phyloP scores from a whole-genome alignment of 2,329 filamentous ascomycete species.

The Fusarium haematococcum region DNA sequence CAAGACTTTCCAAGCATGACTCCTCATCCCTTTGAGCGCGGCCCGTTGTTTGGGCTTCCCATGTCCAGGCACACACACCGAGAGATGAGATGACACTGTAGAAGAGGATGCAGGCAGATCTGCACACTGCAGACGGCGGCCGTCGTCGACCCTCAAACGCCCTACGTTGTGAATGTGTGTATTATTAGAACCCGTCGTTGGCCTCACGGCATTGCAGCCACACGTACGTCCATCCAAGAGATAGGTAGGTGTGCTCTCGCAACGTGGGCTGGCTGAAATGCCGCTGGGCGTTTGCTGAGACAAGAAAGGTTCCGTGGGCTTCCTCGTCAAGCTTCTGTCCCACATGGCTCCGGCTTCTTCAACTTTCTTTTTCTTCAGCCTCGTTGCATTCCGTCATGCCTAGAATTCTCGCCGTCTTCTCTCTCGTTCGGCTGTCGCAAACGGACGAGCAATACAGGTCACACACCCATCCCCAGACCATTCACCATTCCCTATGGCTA shows the following conservation, averaged over 20 bases:
- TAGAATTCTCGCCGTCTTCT: not conserved
- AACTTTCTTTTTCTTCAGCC: constrained; percentile 18
- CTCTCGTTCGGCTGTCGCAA: not conserved
- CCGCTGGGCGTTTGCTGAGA: not conserved
- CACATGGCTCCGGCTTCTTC: constrained; percentile 11
- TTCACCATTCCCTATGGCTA: not conserved
- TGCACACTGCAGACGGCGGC: not conserved
- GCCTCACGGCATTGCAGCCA: constrained; percentile 10
- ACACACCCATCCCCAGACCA: not conserved
- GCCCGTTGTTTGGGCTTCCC: constrained; percentile 18
- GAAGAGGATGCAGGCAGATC: not conserved
- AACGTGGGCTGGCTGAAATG: constrained; percentile 4
- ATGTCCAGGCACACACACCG: not conserved
- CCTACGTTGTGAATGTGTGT: not conserved
- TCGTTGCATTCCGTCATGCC: not conserved
- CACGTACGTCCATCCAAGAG: not conserved
- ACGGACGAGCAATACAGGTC: not conserved
- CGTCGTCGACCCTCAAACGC: not conserved
- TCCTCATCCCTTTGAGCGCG: not conserved
- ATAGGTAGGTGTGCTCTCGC: not conserved
- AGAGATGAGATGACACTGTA: not conserved
- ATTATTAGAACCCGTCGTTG: constrained; percentile 22
- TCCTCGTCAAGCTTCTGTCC: constrained; percentile 10
- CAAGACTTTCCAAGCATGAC: not conserved
- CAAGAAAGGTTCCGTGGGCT: not conserved